Evolutionary conservation across 441 rosid genomes (phyloP).

Genomic region (Brassica hybrid): DNA sequence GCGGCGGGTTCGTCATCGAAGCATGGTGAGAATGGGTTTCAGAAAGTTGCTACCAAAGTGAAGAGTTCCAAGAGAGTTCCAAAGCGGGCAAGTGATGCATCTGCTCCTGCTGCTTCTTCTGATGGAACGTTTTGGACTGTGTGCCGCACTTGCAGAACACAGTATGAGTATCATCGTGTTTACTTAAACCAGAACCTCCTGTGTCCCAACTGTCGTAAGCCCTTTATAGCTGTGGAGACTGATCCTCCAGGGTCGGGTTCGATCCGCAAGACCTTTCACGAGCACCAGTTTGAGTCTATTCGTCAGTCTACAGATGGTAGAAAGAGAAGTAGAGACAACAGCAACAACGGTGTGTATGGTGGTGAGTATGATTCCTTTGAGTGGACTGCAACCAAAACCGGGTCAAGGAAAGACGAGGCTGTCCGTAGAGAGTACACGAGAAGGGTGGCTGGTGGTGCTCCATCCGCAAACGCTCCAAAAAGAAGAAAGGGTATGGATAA

Average conservation of each 20-base stretch:
- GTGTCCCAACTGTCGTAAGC: slow-evolving; percentile 47
- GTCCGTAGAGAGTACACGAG: slow-evolving; percentile 29
- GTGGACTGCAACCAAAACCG: slow-evolving; percentile 37
- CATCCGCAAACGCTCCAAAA: slow-evolving; percentile 38
- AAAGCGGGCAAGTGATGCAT: slow-evolving; percentile 31
- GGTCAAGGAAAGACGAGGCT: background rate
- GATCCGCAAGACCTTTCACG: slow-evolving; percentile 37
- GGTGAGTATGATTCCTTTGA: slow-evolving; percentile 45
- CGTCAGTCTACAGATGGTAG: slow-evolving; percentile 33
- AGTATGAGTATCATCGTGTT: slow-evolving; percentile 54
- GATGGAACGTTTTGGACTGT: slow-evolving; percentile 63
- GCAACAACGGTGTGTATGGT: slow-evolving; percentile 38
- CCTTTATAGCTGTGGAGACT: slow-evolving; percentile 58
- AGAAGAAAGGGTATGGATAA: slow-evolving; percentile 41
- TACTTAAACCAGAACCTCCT: slow-evolving; percentile 48
- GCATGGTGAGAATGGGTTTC: slow-evolving; percentile 44
- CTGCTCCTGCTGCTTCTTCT: slow-evolving; percentile 23
- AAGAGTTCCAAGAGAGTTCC: slow-evolving; percentile 33
- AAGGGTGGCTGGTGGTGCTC: slow-evolving; percentile 30
- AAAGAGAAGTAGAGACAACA: slow-evolving; percentile 31
- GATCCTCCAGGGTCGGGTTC: slow-evolving; percentile 48
- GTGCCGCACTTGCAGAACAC: slow-evolving; percentile 55
- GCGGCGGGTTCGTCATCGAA: slow-evolving; percentile 41
- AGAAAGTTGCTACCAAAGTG: slow-evolving; percentile 37
- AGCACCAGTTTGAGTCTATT: slow-evolving; percentile 36